Evolutionary conservation across 495 filamentous ascomycete species (phyloP).

Genomic region (Xylaria sp.): DNA sequence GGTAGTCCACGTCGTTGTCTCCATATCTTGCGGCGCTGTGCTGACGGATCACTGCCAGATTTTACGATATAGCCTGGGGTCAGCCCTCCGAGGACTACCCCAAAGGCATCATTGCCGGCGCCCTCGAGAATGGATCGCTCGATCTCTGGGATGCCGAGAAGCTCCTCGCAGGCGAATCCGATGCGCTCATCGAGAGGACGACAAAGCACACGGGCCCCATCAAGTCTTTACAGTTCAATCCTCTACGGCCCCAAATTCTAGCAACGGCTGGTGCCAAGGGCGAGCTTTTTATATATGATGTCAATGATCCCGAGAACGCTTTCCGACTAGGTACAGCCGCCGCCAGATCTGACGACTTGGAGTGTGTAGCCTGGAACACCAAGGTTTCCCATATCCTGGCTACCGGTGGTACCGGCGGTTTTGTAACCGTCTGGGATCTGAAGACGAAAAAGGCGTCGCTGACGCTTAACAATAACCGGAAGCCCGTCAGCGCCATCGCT

Average conservation of each 20-base stretch:
- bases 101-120: slow-evolving; percentile 89
- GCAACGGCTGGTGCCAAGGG: slow-evolving; percentile 94
- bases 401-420: slow-evolving; percentile 91
- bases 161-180: slow-evolving; percentile 70
- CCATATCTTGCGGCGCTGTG: slow-evolving; percentile 18
- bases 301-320: slow-evolving; percentile 85
- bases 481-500: slow-evolving; percentile 91
- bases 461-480: slow-evolving; percentile 93
- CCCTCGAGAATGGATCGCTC: slow-evolving; percentile 94
- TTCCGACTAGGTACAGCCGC: slow-evolving; percentile 87
- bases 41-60: slow-evolving; percentile 60
- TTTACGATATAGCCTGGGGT: slow-evolving; percentile 97
- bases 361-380: slow-evolving; percentile 97
- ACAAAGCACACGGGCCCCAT: slow-evolving; percentile 92
- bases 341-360: slow-evolving; percentile 89
- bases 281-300: slow-evolving; percentile 94
- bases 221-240: slow-evolving; percentile 97
- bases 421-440: slow-evolving; percentile 98
- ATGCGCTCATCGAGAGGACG: slow-evolving; percentile 84
- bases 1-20: slow-evolving; percentile 57
- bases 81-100: slow-evolving; percentile 76
- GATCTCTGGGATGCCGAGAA: slow-evolving; percentile 95
- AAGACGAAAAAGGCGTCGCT: slow-evolving; percentile 96
- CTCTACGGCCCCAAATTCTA: slow-evolving; percentile 87
- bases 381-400: slow-evolving; percentile 96